phyloP scores from a whole-genome alignment of 768 basidiomycete genomes.

The Termitomyces sp. region DNA sequence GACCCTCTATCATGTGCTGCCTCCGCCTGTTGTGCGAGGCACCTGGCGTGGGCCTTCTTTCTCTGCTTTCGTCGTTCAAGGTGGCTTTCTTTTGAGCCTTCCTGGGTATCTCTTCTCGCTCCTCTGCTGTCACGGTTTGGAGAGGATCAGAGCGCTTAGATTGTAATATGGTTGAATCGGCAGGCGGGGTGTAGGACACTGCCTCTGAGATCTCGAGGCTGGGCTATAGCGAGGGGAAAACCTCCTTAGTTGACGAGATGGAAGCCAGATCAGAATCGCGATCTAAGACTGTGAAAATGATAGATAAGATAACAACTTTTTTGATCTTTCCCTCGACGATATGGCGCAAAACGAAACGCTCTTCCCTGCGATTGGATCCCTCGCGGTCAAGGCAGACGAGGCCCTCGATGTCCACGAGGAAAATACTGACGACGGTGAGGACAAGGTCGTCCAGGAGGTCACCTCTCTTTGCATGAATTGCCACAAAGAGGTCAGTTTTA shows the following conservation, averaged over 20 bases:
- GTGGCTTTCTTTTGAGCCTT: neutral
- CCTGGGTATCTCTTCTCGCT: neutral
- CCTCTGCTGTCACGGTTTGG: neutral
- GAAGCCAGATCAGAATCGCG: no score
- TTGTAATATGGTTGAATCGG: neutral
- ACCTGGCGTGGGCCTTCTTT: neutral
- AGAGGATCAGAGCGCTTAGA: neutral
- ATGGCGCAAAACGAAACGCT: constrained; percentile 7
- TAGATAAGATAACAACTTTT: constrained; percentile 11
- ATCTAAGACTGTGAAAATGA: neutral
- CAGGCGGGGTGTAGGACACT: neutral
- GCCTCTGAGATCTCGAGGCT: no score
- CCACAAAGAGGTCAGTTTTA: constrained; percentile 69
- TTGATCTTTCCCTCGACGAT: neutral
- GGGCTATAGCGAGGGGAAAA: no score
- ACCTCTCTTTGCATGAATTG: constrained; percentile 96
- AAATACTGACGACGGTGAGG: constrained; percentile 38
- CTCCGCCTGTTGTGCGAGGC: neutral
- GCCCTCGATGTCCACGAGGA: neutral
- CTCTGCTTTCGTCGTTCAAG: neutral
- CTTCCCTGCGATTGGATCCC: constrained; percentile 13
- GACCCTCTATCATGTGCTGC: neutral
- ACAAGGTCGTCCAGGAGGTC: constrained; percentile 74
- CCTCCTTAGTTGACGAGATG: no score
- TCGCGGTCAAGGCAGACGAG: constrained; percentile 12